Base-by-base conservation (phyloP, 1,284 basidiomycete genomes). In the Fomitopsis betulina region DNA sequence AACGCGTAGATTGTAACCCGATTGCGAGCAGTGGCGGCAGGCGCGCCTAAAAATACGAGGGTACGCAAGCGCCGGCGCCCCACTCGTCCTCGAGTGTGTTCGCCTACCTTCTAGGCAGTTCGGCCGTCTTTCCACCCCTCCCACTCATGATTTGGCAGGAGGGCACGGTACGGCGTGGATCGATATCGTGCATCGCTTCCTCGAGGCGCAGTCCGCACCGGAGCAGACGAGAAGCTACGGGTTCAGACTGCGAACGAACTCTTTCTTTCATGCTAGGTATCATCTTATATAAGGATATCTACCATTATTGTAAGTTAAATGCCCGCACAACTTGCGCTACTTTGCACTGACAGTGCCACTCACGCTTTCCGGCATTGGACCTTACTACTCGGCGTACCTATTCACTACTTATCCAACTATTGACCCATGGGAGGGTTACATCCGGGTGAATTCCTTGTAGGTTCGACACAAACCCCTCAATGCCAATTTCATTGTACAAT, bases 31-130 rank as follows among this genome's bases (percentile, higher is more conserved):
- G 52, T 50, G 49, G 33, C 57, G 42, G 17, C 12, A 17, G n/a
- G 6, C 69, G 69, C 69, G 69, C 68, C 65, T 67, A 63, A 70
- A 51, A 69, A 66, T 63, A 66, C 67, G 66, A 65, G 68, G 57
- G 62, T 53, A 64, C 62, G 61, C 51, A 54, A 56, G 43, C 38
- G 23, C 32, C 55, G 55, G 43, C 38, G 23, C 32, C 55, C 42
- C 47, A 56, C 45, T 54, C 19, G 38, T 38, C 38, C 38, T 57
- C 35, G 35, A 37, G 45, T 5, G 45, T 8, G 23, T 60, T 62
- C 63, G 50, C 59, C 40, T 52, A 59, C 55, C 38, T 64, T 70
- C 67, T 62, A 62, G 68, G 60, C 8, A 13, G 40, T 70, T 67
- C 66, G 42, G 7, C 38, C 47, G 42, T 38, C 54, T 57, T 66